Evolutionary conservation across 257 asterid species (phyloP), one percentile per base, ranked within the genome.

Genomic region (Gynochthodes officinalis): DNA sequence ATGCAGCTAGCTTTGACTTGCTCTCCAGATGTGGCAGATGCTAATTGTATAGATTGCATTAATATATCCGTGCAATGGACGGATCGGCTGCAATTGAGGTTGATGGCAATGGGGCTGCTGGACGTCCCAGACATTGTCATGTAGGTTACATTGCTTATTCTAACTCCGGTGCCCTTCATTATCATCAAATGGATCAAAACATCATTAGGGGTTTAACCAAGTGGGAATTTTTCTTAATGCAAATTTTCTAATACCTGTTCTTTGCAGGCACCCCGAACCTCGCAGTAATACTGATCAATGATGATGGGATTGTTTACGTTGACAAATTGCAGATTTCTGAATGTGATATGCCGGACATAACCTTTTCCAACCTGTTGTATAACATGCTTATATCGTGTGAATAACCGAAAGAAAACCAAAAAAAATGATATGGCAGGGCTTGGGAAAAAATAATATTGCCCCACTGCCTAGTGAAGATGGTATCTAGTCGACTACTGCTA

Each of bases 241-340:
- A 7, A 8, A n/a, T 12, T 27, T 0, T 27, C 40, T n/a, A n/a
- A n/a, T 85, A 88, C 95, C 86, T 9, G 23, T 71, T 77, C 81
- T 50, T 55, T 2, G 70, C 96, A 90, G 25, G 77, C 77, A 13
- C 72, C 78, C 39, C 82, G 70, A 0, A 74, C 35, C 10, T 70
- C 59, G 14, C 93, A 88, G 59, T 90, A 88, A 33, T 84, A 78
- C 70, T 90, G 93, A 70, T 90, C 93, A 50, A 88, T 90, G 80
- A 90, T 90, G 54, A 88, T 84, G 46, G 93, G 91, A 63, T 88
- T 85, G 63, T 76, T 39, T 40, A 86, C 93, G 0, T 75, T 12
- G 53, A 69, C 57, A 71, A 90, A 82, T 23, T 39, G 25, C 2
- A 88, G 86, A 62, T 82, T 86, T 72, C 86, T 78, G 55, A 86